A percentile compares a stretch with the other conserved stretches of the same genome.
Conservation (phyloP, 345 rosid genomes). For the Arabidopsis thaliana region DNA sequence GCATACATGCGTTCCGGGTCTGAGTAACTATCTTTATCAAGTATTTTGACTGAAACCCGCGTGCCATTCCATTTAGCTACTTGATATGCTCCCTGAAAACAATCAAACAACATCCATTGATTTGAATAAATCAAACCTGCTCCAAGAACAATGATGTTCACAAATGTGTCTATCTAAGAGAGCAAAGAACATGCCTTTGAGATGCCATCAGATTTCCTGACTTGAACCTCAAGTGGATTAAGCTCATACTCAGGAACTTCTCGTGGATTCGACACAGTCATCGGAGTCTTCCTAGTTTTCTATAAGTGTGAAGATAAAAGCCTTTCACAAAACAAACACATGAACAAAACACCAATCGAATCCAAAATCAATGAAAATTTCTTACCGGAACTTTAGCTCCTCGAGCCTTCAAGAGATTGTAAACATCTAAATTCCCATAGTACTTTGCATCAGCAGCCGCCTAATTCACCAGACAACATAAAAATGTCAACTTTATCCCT, state of each 20-base stretch:
- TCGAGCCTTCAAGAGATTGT: conserved; percentile 79
- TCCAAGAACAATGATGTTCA: conserved; percentile 13
- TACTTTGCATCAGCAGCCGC: conserved; percentile 92
- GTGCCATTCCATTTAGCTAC: conserved; percentile 99
- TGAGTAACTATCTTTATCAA: conserved; percentile 70
- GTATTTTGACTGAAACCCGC: conserved; percentile 85
- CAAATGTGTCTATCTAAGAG: neutral
- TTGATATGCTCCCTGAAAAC: conserved; percentile 84
- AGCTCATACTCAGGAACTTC: conserved; percentile 97
- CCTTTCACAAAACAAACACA: conserved; percentile 21
- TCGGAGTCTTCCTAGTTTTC: conserved; percentile 95
- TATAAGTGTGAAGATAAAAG: conserved; percentile 38
- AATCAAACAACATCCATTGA: neutral
- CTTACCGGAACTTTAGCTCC: conserved; percentile 89
- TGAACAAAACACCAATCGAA: neutral
- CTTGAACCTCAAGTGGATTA: conserved; percentile 85
- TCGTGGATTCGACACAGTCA: conserved; percentile 82
- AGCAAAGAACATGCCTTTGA: conserved; percentile 59
- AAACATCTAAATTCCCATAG: conserved; percentile 79
- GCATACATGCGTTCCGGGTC: conserved; percentile 75
- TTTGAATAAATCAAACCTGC: neutral
- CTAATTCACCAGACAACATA: conserved; percentile 49
- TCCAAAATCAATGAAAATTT: neutral
- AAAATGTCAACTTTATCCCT: neutral
- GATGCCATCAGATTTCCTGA: conserved; percentile 80